Percentiles rank a stretch among this genome's conserved stretches.
phyloP scores from a whole-genome alignment of 2,329 filamentous ascomycete genomes.

The Pestalotiopsis sp. region DNA sequence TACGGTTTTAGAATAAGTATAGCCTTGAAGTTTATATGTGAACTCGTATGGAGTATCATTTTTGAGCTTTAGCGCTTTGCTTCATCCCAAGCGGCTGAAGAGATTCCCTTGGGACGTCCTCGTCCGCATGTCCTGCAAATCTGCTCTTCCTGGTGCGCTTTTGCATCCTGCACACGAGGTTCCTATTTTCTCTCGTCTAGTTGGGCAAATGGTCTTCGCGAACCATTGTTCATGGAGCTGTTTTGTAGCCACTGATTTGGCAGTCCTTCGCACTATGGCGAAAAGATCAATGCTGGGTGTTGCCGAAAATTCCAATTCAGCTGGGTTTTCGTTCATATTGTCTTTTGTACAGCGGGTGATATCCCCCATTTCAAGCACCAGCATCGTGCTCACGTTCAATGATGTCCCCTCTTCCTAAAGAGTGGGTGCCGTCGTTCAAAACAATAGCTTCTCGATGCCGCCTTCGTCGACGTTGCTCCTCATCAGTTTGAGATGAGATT shows the following conservation, averaged over 20 bases:
- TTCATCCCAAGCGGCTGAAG: not conserved
- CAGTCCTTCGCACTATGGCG: too few relatives aligned
- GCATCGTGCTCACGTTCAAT: constrained; percentile 63
- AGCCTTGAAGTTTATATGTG: not conserved
- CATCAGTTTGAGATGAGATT: constrained; percentile 53
- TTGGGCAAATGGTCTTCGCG: too few relatives aligned
- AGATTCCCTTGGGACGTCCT: not conserved
- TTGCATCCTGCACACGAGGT: not conserved
- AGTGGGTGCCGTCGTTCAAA: constrained; percentile 79
- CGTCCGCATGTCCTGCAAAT: not conserved
- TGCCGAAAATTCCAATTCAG: not conserved
- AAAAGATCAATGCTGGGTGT: not conserved
- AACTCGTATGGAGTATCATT: not conserved
- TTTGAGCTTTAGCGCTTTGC: not conserved
- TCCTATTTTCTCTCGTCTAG: not conserved
- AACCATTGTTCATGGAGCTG: too few relatives aligned
- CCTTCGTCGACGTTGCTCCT: constrained; percentile 72
- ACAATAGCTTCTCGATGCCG: constrained; percentile 87
- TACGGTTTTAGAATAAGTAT: not conserved
- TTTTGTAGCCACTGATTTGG: too few relatives aligned
- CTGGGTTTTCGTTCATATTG: not conserved
- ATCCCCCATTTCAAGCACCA: constrained; percentile 23
- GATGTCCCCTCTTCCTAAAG: constrained; percentile 74
- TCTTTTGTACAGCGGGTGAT: not conserved
- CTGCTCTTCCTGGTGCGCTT: not conserved